Base-by-base conservation (phyloP, 192 early-diverging fungal species). In the Phycomyces blakesleeanus region DNA sequence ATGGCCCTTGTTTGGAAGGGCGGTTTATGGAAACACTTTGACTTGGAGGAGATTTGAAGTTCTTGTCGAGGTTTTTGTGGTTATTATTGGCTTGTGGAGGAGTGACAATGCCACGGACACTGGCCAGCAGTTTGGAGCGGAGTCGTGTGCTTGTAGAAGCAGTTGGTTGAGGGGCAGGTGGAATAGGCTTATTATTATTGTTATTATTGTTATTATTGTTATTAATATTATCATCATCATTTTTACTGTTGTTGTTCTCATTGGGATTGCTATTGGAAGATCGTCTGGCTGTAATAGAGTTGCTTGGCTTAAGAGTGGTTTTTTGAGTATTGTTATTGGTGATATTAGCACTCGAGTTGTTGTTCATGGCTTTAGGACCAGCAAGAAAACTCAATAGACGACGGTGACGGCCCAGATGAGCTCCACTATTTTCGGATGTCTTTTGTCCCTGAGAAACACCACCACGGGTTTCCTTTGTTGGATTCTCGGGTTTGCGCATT, bases 71-170 rank as follows among this genome's bases (percentile, higher is more conserved):
- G 14, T 41, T 10, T 11, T 47, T 3, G 3, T 47, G 3, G 5
- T 12, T 14, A 18, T 47, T 3, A 18, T 47, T 14, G 3, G 12
- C 15, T 14, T 47, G 44, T 6, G 44, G 44, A 47, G 44, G 44
- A 18, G 44, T 47, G 44, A 47, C 44, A 47, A 47, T 47, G 18
- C 18, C 18, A 47, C 44, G 44, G 10, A 61, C 20, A 37, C 59
- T 61, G 2, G 59, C 44, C 26, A 61, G 50, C 15, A 61, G 50
- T 25, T 61, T 61, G 12, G 59, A 42, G 50, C 50, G 59, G 20
- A 61, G 18, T 47, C 44, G 12, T 47, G 44, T 18, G 44, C 44
- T 47, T 47, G 44, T 47, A 11, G 44, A 47, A 47, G 44, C 2
- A 47, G 44, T 47, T 6, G 44, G 44, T 47, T 47, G 44, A 18